Evolutionary conservation across 805 yeast species (phyloP), one percentile per base, ranked within the genome.

Genomic region (Metschnikowia rubicola): DNA sequence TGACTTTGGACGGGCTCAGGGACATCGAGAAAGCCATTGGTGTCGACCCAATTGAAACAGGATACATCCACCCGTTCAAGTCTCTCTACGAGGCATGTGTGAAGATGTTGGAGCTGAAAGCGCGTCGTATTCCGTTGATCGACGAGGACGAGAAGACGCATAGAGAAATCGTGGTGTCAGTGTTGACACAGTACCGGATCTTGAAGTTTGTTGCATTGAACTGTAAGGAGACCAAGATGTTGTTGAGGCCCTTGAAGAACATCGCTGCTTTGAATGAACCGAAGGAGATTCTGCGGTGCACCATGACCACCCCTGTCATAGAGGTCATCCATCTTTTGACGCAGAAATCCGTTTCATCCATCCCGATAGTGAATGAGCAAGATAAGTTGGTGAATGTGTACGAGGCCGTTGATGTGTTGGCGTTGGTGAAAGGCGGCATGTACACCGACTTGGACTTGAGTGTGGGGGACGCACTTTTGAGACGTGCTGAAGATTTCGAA

Each of bases 381-480:
- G 73, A 74, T 32, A 68, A 66, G 49, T 73, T 94, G 54, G 76
- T 89, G 53, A 94, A 94, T 61, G 96, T 92, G 36, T 94, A 91
- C 64, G 99, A 94, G 69, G 95, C 97, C 0, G 95, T 89, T 31
- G 99, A 94, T 68, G 95, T 94, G 3, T 73, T 94, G 56, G 88
- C 96, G 0, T 73, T 94, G 56, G 89, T 94, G 49, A 92, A 91
- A 66, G 96, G 97, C 35, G 97, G 97, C 4, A 83, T 90, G 62
- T 90, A 92, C 61, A 86, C 90, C 33, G 98, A 94, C 66, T 72
- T 92, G 51, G 86, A 90, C 35, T 73, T 94, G 56, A 84, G 92
- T 48, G 97, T 94, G 4, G 99, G 99, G 3, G 97, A 94, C 66
- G 98, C 98, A 0, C 73, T 94, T 44, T 81, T 94, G 82, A 82